Percentiles rank a stretch among this genome's conserved stretches.
These are phyloP conservation scores for Golubevia sp. DNA, from an alignment of 1,284 basidiomycete species.

Conservation along the genomic window DNA sequence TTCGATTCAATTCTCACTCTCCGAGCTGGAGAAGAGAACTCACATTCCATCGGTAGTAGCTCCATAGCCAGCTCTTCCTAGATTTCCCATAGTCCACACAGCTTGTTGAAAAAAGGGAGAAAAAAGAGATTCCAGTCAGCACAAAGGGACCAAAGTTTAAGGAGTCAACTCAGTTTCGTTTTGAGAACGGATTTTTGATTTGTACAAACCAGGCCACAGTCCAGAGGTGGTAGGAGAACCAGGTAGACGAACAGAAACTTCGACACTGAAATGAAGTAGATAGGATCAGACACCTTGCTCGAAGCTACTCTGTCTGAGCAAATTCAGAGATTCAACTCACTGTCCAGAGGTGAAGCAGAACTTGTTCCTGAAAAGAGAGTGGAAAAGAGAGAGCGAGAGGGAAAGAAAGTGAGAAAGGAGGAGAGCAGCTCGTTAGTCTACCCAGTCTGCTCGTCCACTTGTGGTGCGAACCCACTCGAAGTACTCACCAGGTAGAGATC, in stretches of 20 bases:
- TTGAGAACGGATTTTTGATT: constrained; percentile 23
- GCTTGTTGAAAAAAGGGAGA: constrained; percentile 56
- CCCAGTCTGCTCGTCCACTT: too few species aligned
- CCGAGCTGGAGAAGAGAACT: constrained; percentile 67
- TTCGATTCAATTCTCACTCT: constrained; percentile 67
- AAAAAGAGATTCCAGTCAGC: neutral
- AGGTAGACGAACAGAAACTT: constrained; percentile 76
- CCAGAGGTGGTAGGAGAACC: constrained; percentile 69
- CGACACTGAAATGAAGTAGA: constrained; percentile 57
- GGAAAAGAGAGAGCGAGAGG: too few species aligned
- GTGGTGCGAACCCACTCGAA: too few species aligned
- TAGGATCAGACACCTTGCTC: constrained; percentile 62
- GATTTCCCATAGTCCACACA: constrained; percentile 89
- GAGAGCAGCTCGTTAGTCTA: too few species aligned
- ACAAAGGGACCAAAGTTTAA: constrained; percentile 71
- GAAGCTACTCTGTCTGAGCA: neutral
- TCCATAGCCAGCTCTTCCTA: constrained; percentile 79
- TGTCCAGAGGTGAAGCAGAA: constrained; percentile 83
- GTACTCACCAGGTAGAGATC: constrained; percentile 30
- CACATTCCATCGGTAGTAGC: constrained; percentile 76
- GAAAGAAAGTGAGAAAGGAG: too few species aligned
- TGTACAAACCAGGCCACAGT: constrained; percentile 45
- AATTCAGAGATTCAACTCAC: constrained; percentile 31
- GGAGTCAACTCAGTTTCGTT: constrained; percentile 1
- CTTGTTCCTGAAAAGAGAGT: constrained; percentile 75